Percentiles rank a stretch among this genome's conserved stretches.
Evolutionary conservation across 1,284 basidiomycete species (phyloP).

Genomic region (Cutaneotrichosporon daszewskae): DNA sequence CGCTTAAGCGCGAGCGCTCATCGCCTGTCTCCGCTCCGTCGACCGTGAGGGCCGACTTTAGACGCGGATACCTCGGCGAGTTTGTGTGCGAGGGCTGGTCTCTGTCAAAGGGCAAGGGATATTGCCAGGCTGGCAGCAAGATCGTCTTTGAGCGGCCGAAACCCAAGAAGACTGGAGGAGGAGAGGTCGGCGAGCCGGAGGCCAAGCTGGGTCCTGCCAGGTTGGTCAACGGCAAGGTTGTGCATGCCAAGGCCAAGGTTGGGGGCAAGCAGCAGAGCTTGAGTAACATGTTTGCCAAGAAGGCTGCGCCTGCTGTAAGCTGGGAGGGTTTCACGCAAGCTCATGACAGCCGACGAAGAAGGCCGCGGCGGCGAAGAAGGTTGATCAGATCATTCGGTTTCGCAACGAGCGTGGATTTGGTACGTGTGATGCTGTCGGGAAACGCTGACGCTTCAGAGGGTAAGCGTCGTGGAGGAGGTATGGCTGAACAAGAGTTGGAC

Average conservation of each 20-base stretch:
- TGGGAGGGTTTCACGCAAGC: neutral
- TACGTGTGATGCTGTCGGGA: constrained; percentile 8
- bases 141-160: constrained; percentile 42
- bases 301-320: constrained; percentile 20
- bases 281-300: constrained; percentile 41
- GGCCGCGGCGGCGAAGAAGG: constrained; percentile 29
- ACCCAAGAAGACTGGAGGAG: constrained; percentile 19
- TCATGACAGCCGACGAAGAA: constrained; percentile 23
- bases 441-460: constrained; percentile 8
- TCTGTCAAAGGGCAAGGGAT: constrained; percentile 47
- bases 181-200: constrained; percentile 8
- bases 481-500: constrained; percentile 28
- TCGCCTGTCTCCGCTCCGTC: neutral
- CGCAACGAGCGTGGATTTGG: constrained; percentile 44
- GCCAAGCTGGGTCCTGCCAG: constrained; percentile 33
- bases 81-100: constrained; percentile 48
- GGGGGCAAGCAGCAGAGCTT: constrained; percentile 39
- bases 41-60: constrained; percentile 25
- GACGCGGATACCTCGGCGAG: constrained; percentile 44
- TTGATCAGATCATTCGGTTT: constrained; percentile 45
- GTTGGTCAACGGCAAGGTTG: constrained; percentile 42
- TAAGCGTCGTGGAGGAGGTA: neutral
- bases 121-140: constrained; percentile 42
- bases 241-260: constrained; percentile 30
- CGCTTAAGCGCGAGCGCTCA: too few species aligned